Conservation (phyloP, 345 rosid genomes). For the Citrus reticulata region DNA sequence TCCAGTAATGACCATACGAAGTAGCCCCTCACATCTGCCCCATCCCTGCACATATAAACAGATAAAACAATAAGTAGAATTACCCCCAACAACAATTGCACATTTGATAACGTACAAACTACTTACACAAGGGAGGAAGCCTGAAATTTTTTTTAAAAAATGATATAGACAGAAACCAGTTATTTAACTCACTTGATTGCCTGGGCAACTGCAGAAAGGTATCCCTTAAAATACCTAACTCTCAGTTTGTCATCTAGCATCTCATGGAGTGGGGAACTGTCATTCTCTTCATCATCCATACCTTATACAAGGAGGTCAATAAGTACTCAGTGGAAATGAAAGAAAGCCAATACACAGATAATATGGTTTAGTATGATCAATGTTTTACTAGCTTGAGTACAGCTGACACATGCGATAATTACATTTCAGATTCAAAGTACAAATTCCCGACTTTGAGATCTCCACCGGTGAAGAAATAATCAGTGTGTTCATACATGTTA, state of each 20-base stretch:
- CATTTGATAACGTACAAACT: not conserved
- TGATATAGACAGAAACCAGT: constrained; percentile 3
- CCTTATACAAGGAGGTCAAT: constrained; percentile 37
- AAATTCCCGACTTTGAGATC: not conserved
- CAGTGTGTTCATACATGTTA: no score
- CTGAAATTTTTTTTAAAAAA: not conserved
- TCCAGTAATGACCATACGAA: constrained; percentile 94
- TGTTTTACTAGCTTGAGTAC: not conserved
- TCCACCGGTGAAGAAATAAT: no score
- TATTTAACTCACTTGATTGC: constrained; percentile 60
- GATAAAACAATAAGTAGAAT: not conserved
- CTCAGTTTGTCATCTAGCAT: constrained; percentile 85
- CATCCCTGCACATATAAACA: constrained; percentile 48
- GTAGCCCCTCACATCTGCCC: constrained; percentile 82
- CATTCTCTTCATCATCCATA: constrained; percentile 86
- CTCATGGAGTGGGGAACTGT: constrained; percentile 54
- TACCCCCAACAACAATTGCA: no score
- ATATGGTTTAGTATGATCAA: not conserved
- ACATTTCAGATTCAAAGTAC: not conserved
- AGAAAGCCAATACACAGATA: not conserved
- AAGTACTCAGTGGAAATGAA: not conserved
- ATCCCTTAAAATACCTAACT: constrained; percentile 58
- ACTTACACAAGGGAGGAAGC: not conserved
- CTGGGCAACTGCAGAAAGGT: constrained; percentile 64
- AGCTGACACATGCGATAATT: not conserved